Evolutionary conservation across 345 rosid species (phyloP), one percentile per base, ranked within the genome.

Genomic region (Eucalyptus victrix): DNA sequence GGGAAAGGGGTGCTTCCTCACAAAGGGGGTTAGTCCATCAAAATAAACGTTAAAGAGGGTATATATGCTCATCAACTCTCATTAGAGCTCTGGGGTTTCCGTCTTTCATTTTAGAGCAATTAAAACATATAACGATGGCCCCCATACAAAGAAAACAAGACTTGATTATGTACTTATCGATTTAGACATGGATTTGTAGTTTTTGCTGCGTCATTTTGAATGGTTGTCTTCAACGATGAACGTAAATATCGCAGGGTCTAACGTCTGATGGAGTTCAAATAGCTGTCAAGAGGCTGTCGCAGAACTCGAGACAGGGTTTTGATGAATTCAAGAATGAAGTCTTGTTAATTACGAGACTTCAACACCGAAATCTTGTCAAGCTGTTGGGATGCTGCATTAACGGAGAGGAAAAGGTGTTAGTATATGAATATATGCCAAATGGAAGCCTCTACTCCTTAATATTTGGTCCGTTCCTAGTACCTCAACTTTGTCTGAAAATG

Each of bases 221-320:
- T 26, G n/a, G 67, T 58, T 58, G 15, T 58, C 67, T 26, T 58
- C 12, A 58, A 58, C 16, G 67, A 58, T 58, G n/a, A 26, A 26
- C 67, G n/a, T 26, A 58, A 24, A 58, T 34, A 30, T 65, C 11
- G 13, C 69, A 90, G 91, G 91, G 90, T 13, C n/a, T 19, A 34
- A 56, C 88, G 50, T 50, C 51, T 7, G 76, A 88, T 65, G 91
- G 91, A 80, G 12, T 19, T 16, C 88, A 88, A 65, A 58, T 90
- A 49, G 91, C 90, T 30, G 91, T 90, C 8, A 90, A 90, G 81
- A 86, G 90, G 44, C 80, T 90, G 44, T 72, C 87, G 34, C n/a
- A 88, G 89, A 49, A 11, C 24, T 88, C 87, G 18, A 34, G 51
- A 42, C 89, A 88, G 54, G 87, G 87, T 13, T 17, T 19, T 54